Conservation (phyloP, 768 basidiomycete species). For the Pleurotus platypus region DNA sequence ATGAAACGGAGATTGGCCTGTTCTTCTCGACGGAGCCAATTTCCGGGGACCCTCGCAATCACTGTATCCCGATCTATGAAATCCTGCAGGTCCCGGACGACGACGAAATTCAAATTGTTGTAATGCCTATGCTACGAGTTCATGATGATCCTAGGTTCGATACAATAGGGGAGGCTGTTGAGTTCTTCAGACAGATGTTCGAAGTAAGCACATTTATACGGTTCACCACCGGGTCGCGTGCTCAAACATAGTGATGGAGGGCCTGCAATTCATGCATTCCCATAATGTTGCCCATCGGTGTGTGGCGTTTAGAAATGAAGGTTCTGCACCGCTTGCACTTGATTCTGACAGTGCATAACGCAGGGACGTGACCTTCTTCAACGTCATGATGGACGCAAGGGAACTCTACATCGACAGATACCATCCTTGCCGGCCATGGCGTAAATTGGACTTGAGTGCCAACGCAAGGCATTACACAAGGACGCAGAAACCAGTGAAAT, state of each 20-base stretch:
- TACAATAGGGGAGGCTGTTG: slow-evolving; percentile 27
- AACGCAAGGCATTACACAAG: slow-evolving; percentile 18
- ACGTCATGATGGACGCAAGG: slow-evolving; percentile 31
- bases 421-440: slow-evolving; percentile 19
- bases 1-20: slow-evolving; percentile 26
- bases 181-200: slow-evolving; percentile 24
- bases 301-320: not conserved
- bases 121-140: slow-evolving; percentile 24
- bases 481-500: slow-evolving; percentile 25
- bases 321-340: not conserved
- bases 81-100: slow-evolving; percentile 18
- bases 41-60: slow-evolving; percentile 23
- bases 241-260: slow-evolving; percentile 7
- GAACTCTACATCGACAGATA: slow-evolving; percentile 20
- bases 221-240: not conserved
- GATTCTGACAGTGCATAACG: not conserved
- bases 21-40: slow-evolving; percentile 17
- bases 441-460: slow-evolving; percentile 17
- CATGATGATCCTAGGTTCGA: slow-evolving; percentile 19
- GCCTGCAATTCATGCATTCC: slow-evolving; percentile 19
- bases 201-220: slow-evolving; percentile 14
- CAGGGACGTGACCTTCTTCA: not conserved
- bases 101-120: slow-evolving; percentile 15
- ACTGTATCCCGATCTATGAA: slow-evolving; percentile 28
- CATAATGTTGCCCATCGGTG: slow-evolving; percentile 20